Evolutionary conservation across 2,329 filamentous ascomycete species (phyloP).

Genomic region (Ascochyta pisi): DNA sequence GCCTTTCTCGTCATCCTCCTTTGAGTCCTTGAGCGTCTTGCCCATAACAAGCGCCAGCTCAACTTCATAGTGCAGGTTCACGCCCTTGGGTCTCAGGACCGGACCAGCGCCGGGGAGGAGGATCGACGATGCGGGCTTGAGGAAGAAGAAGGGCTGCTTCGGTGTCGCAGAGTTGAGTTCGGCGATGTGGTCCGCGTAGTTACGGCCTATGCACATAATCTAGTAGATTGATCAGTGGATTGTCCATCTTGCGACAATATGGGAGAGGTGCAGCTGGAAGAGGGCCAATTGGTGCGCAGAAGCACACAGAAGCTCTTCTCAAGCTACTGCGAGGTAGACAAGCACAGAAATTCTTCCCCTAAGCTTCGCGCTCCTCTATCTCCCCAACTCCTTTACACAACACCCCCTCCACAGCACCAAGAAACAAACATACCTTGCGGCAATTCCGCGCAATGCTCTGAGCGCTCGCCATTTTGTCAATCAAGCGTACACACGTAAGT

Average conservation of each 20-base stretch:
- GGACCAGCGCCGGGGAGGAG: slow-evolving; percentile 79
- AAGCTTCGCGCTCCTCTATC: too few species aligned
- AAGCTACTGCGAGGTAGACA: too few species aligned
- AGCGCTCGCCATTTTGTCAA: slow-evolving; percentile 40
- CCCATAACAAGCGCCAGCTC: slow-evolving; percentile 91
- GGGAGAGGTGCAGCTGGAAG: too few species aligned
- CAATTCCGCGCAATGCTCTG: slow-evolving; percentile 53
- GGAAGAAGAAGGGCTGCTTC: slow-evolving; percentile 98
- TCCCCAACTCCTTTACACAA: too few species aligned
- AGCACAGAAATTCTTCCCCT: too few species aligned
- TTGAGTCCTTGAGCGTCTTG: slow-evolving; percentile 77
- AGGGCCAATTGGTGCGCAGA: too few species aligned
- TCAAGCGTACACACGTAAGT: neutral
- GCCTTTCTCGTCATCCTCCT: slow-evolving; percentile 74
- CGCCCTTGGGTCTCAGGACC: slow-evolving; percentile 80
- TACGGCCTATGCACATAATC: slow-evolving; percentile 91
- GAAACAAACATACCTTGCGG: slow-evolving; percentile 51
- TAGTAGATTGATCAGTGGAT: slow-evolving; percentile 56
- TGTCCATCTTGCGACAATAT: too few species aligned
- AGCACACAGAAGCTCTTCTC: too few species aligned
- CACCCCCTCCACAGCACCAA: too few species aligned
- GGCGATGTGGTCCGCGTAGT: slow-evolving; percentile 97
- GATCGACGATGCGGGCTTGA: slow-evolving; percentile 90
- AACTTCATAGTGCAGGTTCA: slow-evolving; percentile 91
- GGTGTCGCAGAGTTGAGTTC: slow-evolving; percentile 88